Percentiles rank a stretch among this genome's conserved stretches.
phyloP scores from a whole-genome alignment of 2,329 filamentous ascomycete genomes.

The Volutella citrinella region DNA sequence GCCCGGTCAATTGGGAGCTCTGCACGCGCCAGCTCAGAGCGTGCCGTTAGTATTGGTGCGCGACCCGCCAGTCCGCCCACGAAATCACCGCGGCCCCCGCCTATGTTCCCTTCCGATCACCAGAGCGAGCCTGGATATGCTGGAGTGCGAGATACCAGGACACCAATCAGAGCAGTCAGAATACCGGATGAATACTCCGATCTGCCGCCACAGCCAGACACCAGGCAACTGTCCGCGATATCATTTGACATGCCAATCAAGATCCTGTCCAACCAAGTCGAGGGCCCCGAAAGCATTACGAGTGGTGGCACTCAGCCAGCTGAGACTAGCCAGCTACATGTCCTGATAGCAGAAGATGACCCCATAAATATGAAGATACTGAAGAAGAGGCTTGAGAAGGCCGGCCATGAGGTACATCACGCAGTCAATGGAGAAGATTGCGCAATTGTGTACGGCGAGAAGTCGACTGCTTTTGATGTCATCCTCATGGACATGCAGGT shows the following conservation, averaged over 20 bases:
- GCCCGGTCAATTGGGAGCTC: constrained; percentile 14
- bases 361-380: constrained; percentile 83
- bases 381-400: constrained; percentile 73
- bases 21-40: constrained; percentile 5
- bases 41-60: constrained; percentile 4
- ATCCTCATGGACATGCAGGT: constrained; percentile 94
- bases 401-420: constrained; percentile 68
- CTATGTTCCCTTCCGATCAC: constrained; percentile 14
- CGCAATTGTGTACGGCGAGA: constrained; percentile 65
- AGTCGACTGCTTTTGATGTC: constrained; percentile 65
- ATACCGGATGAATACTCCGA: constrained; percentile 46
- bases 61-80: constrained; percentile 14
- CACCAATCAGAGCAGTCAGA: constrained; percentile 45
- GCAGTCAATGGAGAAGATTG: constrained; percentile 86
- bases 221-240: constrained; percentile 31
- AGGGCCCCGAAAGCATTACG: constrained; percentile 20
- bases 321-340: constrained; percentile 42
- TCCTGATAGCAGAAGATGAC: constrained; percentile 84
- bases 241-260: constrained; percentile 37
- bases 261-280: constrained; percentile 4
- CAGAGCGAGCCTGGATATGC: constrained; percentile 31
- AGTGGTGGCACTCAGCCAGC: constrained; percentile 18
- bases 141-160: constrained; percentile 42
- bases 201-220: constrained; percentile 27
- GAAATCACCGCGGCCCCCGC: constrained; percentile 9